Conservation (phyloP, 225 moss, liverwort and hornwort species). For the Asterella californica region DNA sequence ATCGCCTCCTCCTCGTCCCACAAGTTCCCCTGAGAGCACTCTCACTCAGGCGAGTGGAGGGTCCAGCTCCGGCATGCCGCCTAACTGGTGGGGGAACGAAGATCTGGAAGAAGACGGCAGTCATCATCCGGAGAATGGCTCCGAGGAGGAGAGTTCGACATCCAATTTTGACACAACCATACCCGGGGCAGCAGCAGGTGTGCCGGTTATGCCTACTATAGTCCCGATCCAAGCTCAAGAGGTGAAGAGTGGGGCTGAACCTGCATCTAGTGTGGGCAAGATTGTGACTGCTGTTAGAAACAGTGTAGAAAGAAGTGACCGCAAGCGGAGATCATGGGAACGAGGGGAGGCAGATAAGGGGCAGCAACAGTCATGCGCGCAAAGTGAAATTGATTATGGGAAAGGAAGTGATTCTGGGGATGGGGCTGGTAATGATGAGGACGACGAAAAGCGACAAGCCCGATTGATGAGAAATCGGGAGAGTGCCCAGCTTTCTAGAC, state of each 20-base stretch:
- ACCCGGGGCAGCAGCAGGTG: background rate
- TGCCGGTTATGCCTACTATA: background rate
- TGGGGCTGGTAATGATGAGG: slow-evolving; percentile 35
- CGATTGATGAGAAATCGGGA: slow-evolving; percentile 50
- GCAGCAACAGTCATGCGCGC: slow-evolving; percentile 36
- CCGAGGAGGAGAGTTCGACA: slow-evolving; percentile 20
- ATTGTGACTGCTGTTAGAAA: slow-evolving; percentile 35
- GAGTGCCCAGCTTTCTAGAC: slow-evolving; percentile 55
- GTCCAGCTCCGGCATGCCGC: slow-evolving; percentile 36
- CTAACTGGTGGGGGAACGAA: slow-evolving; percentile 36
- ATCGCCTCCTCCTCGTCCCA: background rate
- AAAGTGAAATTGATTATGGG: slow-evolving; percentile 34
- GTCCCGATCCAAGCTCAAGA: slow-evolving; percentile 3
- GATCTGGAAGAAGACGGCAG: slow-evolving; percentile 27
- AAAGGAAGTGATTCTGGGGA: slow-evolving; percentile 27
- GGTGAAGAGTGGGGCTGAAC: slow-evolving; percentile 6
- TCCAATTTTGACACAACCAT: slow-evolving; percentile 4
- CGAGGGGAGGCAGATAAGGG: slow-evolving; percentile 27
- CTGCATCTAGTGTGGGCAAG: slow-evolving; percentile 21
- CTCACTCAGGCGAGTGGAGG: slow-evolving; percentile 39
- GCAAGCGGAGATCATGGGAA: slow-evolving; percentile 20
- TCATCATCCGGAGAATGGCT: background rate
- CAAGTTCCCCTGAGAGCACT: slow-evolving; percentile 37
- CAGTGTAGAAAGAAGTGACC: slow-evolving; percentile 33
- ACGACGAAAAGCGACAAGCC: slow-evolving; percentile 48